Evolutionary conservation across 352 stramenopile species (phyloP).

Genomic region (Globisporangium paroecandrum): DNA sequence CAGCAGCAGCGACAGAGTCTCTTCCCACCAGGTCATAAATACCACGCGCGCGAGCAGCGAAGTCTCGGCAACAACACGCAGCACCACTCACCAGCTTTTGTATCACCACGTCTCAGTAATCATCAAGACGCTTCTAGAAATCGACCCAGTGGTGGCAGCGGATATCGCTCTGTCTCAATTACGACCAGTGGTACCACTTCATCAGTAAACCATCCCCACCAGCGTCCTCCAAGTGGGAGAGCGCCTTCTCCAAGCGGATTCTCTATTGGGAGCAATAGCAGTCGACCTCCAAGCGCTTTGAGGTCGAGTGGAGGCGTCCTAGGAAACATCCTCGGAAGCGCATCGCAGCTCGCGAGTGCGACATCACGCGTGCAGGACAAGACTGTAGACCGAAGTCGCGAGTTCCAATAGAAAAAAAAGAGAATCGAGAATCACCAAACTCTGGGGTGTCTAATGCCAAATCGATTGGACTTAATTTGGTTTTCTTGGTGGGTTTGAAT

Average conservation of each 20-base stretch:
- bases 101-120: not conserved
- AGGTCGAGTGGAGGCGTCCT: conserved; percentile 33
- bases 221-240: conserved; percentile 11
- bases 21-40: conserved; percentile 11
- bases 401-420: conserved; percentile 24
- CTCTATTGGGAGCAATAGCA: not conserved
- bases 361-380: conserved; percentile 67
- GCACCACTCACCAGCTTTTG: not conserved
- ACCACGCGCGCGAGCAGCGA: conserved; percentile 5
- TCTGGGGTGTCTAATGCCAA: not conserved
- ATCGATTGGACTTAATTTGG: not conserved
- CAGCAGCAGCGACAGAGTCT: conserved; percentile 4
- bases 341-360: conserved; percentile 55
- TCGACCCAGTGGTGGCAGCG: conserved; percentile 1
- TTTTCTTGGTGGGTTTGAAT: not conserved
- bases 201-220: conserved; percentile 9
- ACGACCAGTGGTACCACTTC: not conserved
- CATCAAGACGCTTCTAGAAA: not conserved
- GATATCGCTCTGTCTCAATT: conserved; percentile 12
- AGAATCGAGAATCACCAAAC: not conserved
- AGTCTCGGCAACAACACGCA: not conserved
- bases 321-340: conserved; percentile 62
- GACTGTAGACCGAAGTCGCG: conserved; percentile 30
- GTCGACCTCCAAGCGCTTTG: conserved; percentile 12
- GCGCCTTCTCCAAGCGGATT: not conserved